These are phyloP conservation scores for Annulohypoxylon moriforme DNA, from an alignment of 495 filamentous ascomycete species.

Conservation along the genomic window DNA sequence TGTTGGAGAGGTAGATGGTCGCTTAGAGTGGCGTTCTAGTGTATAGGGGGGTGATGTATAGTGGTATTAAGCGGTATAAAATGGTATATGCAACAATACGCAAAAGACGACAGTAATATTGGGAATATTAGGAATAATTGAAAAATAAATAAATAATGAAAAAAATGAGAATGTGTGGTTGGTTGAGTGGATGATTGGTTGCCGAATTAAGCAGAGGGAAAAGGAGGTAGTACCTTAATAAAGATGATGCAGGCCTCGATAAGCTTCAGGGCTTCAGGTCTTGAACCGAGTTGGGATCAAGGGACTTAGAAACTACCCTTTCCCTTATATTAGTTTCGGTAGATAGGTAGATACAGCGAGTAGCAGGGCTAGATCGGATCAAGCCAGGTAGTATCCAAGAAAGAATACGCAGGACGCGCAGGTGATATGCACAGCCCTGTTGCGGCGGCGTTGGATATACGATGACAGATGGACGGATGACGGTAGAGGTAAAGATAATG, in stretches of 20 bases:
- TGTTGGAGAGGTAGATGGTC: slow-evolving; percentile 6
- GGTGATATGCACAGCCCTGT: slow-evolving; percentile 36
- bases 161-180: slow-evolving; percentile 24
- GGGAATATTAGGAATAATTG: background rate
- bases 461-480: slow-evolving; percentile 21
- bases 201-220: slow-evolving; percentile 26
- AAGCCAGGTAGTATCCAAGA: slow-evolving; percentile 11
- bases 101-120: slow-evolving; percentile 17
- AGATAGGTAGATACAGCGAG: slow-evolving; percentile 8
- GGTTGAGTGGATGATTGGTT: slow-evolving; percentile 17
- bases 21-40: slow-evolving; percentile 7
- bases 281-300: slow-evolving; percentile 1
- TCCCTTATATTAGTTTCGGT: slow-evolving; percentile 27
- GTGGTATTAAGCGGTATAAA: background rate
- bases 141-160: background rate
- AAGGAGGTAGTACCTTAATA: slow-evolving; percentile 39
- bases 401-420: slow-evolving; percentile 7
- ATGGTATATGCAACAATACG: slow-evolving; percentile 28
- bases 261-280: slow-evolving; percentile 17
- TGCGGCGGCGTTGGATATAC: slow-evolving; percentile 37
- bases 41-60: background rate
- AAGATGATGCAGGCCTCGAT: slow-evolving; percentile 39
- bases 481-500: slow-evolving; percentile 11
- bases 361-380: slow-evolving; percentile 9
- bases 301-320: slow-evolving; percentile 12